Evolutionary conservation across 2,329 filamentous ascomycete species (phyloP), one percentile per base, ranked within the genome.

Genomic region (Calonectria hongkongensis): DNA sequence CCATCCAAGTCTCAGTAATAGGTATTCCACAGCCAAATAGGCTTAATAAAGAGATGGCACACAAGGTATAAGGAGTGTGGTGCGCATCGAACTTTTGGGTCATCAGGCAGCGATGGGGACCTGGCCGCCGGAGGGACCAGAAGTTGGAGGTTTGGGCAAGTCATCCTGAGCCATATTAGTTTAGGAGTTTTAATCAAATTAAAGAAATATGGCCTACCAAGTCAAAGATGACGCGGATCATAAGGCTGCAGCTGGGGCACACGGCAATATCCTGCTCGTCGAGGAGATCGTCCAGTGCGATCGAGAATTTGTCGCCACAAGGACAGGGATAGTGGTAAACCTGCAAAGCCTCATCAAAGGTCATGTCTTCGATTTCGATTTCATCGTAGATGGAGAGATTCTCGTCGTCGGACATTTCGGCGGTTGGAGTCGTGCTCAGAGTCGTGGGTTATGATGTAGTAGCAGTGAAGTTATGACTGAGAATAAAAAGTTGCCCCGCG

Each of bases 301-400:
- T 98, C 87, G 98, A 94, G 87, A 99, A 99, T 73, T 94, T 92
- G 86, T 99, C 97, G 87, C 97, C 97, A 85, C 97, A 99, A 1
- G 97, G 97, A 84, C 97, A 99, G 16, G 97, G 97, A 84, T 98
- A 98, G 86, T 96, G 94, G 87, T 98, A 99, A 79, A 98, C 93
- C 84, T 98, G 93, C 48, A 95, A 90, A 4, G 89, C 88, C 58
- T 92, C 87, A 84, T 98, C 95, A 84, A 91, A 98, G 81, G 94
- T 97, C 95, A 98, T 98, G 86, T 99, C 97, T 85, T 98, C 96
- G 87, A 98, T 98, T 84, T 98, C 96, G 85, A 98, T 96, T 85
- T 98, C 96, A 82, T 98, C 96, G 88, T 98, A 98, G 83, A 98
- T 94, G 78, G 93, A 92, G 70, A 93, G 85, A 41, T 87, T 86